Percentiles rank a stretch among this genome's conserved stretches.
Evolutionary conservation across 2,329 filamentous ascomycete species (phyloP).

Genomic region (Fusarium fujikuroi): DNA sequence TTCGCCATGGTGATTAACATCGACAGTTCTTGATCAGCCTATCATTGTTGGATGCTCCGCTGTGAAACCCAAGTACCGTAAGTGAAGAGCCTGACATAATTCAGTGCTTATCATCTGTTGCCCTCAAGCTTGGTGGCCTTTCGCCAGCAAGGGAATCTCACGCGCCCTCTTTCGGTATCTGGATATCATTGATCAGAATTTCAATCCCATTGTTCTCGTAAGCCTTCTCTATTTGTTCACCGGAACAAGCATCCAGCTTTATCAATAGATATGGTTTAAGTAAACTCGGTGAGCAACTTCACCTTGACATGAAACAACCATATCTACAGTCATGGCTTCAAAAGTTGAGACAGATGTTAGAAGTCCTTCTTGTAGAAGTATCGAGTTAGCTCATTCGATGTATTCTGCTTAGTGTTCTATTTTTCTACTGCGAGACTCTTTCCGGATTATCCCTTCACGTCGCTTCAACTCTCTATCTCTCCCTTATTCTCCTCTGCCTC

Average conservation of each 20-base stretch:
- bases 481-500: not conserved
- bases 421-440: not conserved
- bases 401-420: not conserved
- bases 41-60: rapidly evolving
- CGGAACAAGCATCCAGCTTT: not conserved
- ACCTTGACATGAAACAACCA: not conserved
- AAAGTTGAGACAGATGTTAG: no score
- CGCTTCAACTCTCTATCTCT: not conserved
- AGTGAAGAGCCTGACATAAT: not conserved
- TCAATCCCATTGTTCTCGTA: rapidly evolving
- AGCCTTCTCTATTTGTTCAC: rapidly evolving
- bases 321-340: rapidly evolving
- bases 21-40: not conserved
- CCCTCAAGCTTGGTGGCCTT: not conserved
- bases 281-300: not conserved
- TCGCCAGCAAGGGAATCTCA: not conserved
- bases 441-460: not conserved
- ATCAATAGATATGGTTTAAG: not conserved
- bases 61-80: not conserved
- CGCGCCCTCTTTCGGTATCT: not conserved
- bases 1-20: not conserved
- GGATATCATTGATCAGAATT: rapidly evolving
- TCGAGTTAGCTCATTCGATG: not conserved
- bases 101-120: no score
- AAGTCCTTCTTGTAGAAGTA: no score